phyloP scores from a whole-genome alignment of 352 stramenopile species.

The Achlya hypogyna region DNA sequence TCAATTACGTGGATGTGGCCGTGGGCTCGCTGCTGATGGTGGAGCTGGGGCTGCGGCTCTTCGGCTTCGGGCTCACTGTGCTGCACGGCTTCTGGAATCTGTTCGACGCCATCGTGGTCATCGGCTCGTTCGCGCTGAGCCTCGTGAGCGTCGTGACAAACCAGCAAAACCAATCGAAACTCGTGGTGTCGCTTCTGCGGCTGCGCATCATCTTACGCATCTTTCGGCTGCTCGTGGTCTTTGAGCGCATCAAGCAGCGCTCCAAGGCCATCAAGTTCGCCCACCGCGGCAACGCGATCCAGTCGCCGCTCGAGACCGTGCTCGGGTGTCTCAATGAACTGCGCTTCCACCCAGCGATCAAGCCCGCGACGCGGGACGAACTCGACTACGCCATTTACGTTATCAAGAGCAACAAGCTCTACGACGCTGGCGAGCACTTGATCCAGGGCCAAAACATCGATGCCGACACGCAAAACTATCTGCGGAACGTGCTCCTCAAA shows the following conservation, averaged over 20 bases:
- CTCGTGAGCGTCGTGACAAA: slow-evolving; percentile 51
- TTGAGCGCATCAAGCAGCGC: slow-evolving; percentile 76
- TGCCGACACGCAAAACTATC: slow-evolving; percentile 76
- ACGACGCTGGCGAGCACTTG: slow-evolving; percentile 69
- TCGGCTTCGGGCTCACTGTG: slow-evolving; percentile 62
- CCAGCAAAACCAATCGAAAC: slow-evolving; percentile 25
- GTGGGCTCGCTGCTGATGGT: slow-evolving; percentile 75
- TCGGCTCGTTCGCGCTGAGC: slow-evolving; percentile 66
- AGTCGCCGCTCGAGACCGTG: slow-evolving; percentile 72
- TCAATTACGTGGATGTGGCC: slow-evolving; percentile 75
- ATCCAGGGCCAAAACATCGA: slow-evolving; percentile 56
- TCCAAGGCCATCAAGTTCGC: slow-evolving; percentile 66
- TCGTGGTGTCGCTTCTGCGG: slow-evolving; percentile 63
- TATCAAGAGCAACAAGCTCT: slow-evolving; percentile 81
- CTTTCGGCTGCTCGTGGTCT: slow-evolving; percentile 75
- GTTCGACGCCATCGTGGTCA: slow-evolving; percentile 74
- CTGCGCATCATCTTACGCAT: slow-evolving; percentile 71
- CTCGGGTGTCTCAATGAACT: slow-evolving; percentile 65
- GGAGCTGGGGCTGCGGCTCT: slow-evolving; percentile 72
- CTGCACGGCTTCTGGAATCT: slow-evolving; percentile 59
- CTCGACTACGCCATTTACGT: slow-evolving; percentile 75
- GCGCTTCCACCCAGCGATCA: slow-evolving; percentile 61
- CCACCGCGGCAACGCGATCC: slow-evolving; percentile 50
- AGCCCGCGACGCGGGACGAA: slow-evolving; percentile 37
- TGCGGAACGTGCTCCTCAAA: slow-evolving; percentile 65